A percentile compares a stretch with the other conserved stretches of the same genome.
phyloP scores from a whole-genome alignment of 2,329 filamentous ascomycete genomes.

The Plectosphaerella plurivora region DNA sequence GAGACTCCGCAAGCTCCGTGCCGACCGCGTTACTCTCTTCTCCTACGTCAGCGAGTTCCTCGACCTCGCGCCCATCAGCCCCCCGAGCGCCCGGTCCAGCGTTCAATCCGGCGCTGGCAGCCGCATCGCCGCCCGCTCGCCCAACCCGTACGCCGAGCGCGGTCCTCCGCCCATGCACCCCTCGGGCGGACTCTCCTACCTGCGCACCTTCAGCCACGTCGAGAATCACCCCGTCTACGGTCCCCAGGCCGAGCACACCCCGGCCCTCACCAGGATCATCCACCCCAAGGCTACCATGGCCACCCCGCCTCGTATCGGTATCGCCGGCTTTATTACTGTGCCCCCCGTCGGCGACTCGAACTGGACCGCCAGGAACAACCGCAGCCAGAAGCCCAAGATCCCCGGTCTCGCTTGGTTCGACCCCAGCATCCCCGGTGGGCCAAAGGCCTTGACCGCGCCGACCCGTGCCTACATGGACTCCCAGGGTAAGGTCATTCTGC shows the following conservation, averaged over 20 bases:
- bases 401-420: slow-evolving; percentile 38
- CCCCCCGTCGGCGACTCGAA: slow-evolving; percentile 35
- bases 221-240: slow-evolving; percentile 60
- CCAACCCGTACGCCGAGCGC: slow-evolving; percentile 42
- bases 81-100: slow-evolving; percentile 20
- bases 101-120: slow-evolving; percentile 15
- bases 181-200: slow-evolving; percentile 58
- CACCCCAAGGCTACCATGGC: slow-evolving; percentile 27
- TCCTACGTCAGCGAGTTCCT: slow-evolving; percentile 55
- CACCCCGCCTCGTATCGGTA: slow-evolving; percentile 41
- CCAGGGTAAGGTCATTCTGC: slow-evolving; percentile 42
- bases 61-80: slow-evolving; percentile 52
- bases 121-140: slow-evolving; percentile 14
- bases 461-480: slow-evolving; percentile 41
- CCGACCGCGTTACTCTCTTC: slow-evolving; percentile 46
- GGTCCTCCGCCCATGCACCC: slow-evolving; percentile 60
- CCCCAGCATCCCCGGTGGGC: slow-evolving; percentile 42
- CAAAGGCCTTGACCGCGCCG: slow-evolving; percentile 49
- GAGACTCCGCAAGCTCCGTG: slow-evolving; percentile 48
- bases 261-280: slow-evolving; percentile 48
- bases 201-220: slow-evolving; percentile 49
- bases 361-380: slow-evolving; percentile 27
- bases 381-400: slow-evolving; percentile 10
- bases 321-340: slow-evolving; percentile 50
- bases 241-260: slow-evolving; percentile 45